Percentiles rank a stretch among this genome's conserved stretches.
These are phyloP conservation scores for Eucalyptus decipiens DNA, from an alignment of 345 rosid species.

Conservation along the genomic window DNA sequence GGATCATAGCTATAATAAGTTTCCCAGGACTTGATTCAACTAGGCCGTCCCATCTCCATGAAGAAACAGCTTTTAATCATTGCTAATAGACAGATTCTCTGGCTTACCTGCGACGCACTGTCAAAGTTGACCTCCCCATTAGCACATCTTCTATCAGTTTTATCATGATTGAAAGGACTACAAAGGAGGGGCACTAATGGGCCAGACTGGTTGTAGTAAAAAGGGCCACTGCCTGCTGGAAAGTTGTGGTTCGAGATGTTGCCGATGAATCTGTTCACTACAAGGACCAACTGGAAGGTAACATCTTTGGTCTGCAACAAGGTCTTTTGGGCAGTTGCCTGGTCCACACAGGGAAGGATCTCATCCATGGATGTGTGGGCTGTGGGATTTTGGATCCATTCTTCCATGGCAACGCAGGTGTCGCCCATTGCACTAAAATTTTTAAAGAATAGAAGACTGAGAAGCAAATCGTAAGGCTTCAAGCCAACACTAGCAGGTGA, in stretches of 20 bases:
- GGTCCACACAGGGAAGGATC: conserved; percentile 59
- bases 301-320: conserved; percentile 24
- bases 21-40: neutral
- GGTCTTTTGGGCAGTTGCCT: conserved; percentile 34
- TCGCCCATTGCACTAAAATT: conserved; percentile 41
- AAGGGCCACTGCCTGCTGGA: conserved; percentile 14
- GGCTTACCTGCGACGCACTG: conserved; percentile 49
- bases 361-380: conserved; percentile 55
- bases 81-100: neutral
- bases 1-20: neutral
- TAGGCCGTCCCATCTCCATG: neutral
- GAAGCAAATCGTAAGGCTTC: neutral
- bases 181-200: conserved; percentile 51
- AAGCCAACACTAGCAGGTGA: neutral
- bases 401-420: conserved; percentile 72
- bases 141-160: conserved; percentile 23
- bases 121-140: conserved; percentile 23
- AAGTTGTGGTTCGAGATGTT: conserved; percentile 34
- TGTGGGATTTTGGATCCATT: conserved; percentile 68
- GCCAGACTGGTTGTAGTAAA: conserved; percentile 68
- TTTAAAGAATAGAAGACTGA: neutral
- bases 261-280: conserved; percentile 27
- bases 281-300: conserved; percentile 15
- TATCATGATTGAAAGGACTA: conserved; percentile 25
- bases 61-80: neutral